Percentiles rank a stretch among this genome's conserved stretches.
These are phyloP conservation scores for Hypericum androsaemum DNA, from an alignment of 345 rosid species.

Conservation along the genomic window DNA sequence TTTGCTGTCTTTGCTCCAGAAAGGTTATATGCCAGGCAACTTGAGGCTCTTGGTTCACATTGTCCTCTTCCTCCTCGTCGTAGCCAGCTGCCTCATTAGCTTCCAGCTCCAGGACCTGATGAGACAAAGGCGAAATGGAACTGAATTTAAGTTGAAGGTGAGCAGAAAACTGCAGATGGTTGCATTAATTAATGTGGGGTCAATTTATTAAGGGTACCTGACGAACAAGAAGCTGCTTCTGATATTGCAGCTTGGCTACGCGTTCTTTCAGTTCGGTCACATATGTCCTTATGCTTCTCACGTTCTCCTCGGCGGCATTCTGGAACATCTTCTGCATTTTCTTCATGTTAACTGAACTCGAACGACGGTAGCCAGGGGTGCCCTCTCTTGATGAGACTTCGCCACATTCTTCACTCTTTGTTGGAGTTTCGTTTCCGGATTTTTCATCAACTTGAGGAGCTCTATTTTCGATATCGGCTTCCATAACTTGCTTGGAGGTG, in stretches of 20 bases:
- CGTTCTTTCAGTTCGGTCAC: constrained; percentile 95
- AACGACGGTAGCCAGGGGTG: constrained; percentile 58
- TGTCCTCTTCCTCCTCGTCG: constrained; percentile 49
- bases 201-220: constrained; percentile 44
- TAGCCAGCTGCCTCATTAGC: constrained; percentile 92
- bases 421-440: constrained; percentile 63
- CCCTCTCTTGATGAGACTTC: constrained; percentile 76
- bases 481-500: constrained; percentile 64
- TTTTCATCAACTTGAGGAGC: constrained; percentile 56
- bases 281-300: constrained; percentile 83
- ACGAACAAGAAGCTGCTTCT: constrained; percentile 98
- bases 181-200: neutral
- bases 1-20: constrained; percentile 80
- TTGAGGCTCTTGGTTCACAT: constrained; percentile 40
- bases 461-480: constrained; percentile 65
- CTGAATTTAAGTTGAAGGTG: neutral
- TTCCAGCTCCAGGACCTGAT: constrained; percentile 91
- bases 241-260: constrained; percentile 93
- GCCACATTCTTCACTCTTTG: constrained; percentile 70
- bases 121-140: neutral
- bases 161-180: neutral
- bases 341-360: constrained; percentile 93
- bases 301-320: constrained; percentile 99
- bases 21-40: constrained; percentile 77
- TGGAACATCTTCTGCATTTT: constrained; percentile 99